Conservation (phyloP, 176 grass and related monocot species). For the Carex scoparia region DNA sequence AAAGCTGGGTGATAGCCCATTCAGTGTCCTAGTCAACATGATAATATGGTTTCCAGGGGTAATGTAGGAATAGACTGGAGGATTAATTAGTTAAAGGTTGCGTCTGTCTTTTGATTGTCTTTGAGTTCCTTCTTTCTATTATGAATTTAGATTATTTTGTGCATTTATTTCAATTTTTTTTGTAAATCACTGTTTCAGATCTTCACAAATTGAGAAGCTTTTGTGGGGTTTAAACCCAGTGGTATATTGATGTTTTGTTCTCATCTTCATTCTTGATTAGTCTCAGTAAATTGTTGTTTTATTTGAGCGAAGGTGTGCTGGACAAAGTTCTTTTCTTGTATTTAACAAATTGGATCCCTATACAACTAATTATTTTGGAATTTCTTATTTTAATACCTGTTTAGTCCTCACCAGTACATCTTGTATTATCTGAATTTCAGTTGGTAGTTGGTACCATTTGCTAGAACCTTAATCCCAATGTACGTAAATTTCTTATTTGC, state of each 20-base stretch:
- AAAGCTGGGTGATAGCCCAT: too few relatives aligned
- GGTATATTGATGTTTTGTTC: not conserved
- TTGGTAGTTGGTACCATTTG: not conserved
- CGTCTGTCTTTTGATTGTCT: too few relatives aligned
- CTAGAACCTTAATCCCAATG: too few relatives aligned
- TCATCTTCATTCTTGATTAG: too few relatives aligned
- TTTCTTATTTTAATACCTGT: not conserved
- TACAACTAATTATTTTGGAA: not conserved
- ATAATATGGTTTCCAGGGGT: too few relatives aligned
- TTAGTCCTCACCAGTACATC: not conserved
- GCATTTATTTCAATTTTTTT: not conserved
- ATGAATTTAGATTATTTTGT: not conserved
- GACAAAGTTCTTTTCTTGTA: too few relatives aligned
- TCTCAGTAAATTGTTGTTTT: too few relatives aligned
- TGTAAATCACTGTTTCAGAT: not conserved
- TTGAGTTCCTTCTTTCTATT: not conserved
- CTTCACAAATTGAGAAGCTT: not conserved
- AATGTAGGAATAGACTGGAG: too few relatives aligned
- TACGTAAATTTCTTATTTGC: not conserved
- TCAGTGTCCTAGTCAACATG: too few relatives aligned
- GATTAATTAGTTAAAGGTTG: too few relatives aligned
- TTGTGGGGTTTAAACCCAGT: slow-evolving; percentile 16
- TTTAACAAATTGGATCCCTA: too few relatives aligned
- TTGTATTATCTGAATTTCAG: not conserved
- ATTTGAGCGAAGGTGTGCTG: too few relatives aligned